Base-by-base conservation (phyloP, 2,329 filamentous ascomycete species). In the Aspergillus alliaceus region DNA sequence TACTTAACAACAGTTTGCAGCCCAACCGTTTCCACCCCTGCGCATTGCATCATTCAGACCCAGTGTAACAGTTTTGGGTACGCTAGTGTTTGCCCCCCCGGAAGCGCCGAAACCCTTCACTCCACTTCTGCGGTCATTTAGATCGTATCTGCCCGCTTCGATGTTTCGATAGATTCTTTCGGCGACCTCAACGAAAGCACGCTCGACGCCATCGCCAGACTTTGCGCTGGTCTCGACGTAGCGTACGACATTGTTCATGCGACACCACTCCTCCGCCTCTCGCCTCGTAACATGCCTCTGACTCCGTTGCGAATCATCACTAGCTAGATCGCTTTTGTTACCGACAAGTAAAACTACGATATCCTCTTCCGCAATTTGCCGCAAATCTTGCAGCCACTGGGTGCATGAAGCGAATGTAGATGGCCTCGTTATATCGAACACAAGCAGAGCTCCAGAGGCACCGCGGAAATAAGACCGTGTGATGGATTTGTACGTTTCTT, bases 221-320 rank as follows among this genome's bases (percentile, higher is more conserved):
- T 98, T 99, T 50, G 95, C 95, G 64, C 89, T 93, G 37, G 95
- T 99, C 80, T 99, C 95, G 61, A 98, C 91, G 72, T 98, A 98
- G 72, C 93, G 87, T 70, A 96, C 85, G 25, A 98, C 88, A 57
- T 90, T 90, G 75, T 98, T 97, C 64, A 82, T 79, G 59, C 82
- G 82, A 59, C 92, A 96, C 95, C 95, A 99, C 58, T 90, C 90
- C 70, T 93, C 87, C 2, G 95, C 95, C 77, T 98, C 93, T 64
- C 89, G 83, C 52, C 80, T 81, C 0, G 89, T 90, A 25, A 98
- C 92, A 71, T 96, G 89, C 56, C 93, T 84, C 76, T 87, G 86
- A 53, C 67, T 70, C 44, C 59, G 57, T 15, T 79, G 56, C 64
- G 79, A 64, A 66, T 74, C 65, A 58, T 73, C 61, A 49, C 80